Conservation (phyloP, 352 stramenopile genomes). For the Pythium utonaiense region DNA sequence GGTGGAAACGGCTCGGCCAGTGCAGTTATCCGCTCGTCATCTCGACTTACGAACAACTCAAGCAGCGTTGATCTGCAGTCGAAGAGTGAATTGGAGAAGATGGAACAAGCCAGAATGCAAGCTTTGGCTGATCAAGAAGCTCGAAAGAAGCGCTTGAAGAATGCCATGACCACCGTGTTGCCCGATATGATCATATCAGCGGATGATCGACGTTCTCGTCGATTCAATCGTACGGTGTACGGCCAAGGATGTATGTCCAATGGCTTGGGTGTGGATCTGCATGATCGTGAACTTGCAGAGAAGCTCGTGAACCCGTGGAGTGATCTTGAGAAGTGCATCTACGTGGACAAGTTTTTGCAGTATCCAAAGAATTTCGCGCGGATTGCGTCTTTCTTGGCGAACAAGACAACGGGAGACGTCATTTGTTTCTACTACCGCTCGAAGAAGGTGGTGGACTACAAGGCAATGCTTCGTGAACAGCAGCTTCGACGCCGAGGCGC, state of each 20-base stretch:
- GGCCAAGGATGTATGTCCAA: conserved; percentile 65
- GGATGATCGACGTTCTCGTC: conserved; percentile 46
- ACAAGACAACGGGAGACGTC: conserved; percentile 96
- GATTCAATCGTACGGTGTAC: conserved; percentile 50
- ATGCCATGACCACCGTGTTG: conserved; percentile 76
- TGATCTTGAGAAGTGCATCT: conserved; percentile 99
- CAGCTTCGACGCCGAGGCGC: conserved; percentile 77
- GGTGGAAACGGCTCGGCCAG: conserved; percentile 22
- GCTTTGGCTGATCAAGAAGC: conserved; percentile 77
- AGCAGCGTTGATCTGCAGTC: conserved; percentile 59
- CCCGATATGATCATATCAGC: conserved; percentile 78
- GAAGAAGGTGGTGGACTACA: conserved; percentile 98
- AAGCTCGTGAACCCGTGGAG: conserved; percentile 95
- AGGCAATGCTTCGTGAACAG: conserved; percentile 89
- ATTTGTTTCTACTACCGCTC: conserved; percentile 98
- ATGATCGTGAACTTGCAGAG: conserved; percentile 59
- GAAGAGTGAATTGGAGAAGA: conserved; percentile 75
- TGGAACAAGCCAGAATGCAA: conserved; percentile 76
- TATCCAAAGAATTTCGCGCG: conserved; percentile 98
- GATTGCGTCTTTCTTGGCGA: conserved; percentile 92
- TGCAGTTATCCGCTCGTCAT: conserved; percentile 66
- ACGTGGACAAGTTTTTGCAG: conserved; percentile 98
- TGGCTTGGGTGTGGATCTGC: conserved; percentile 58
- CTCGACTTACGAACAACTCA: conserved; percentile 84
- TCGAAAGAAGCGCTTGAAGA: conserved; percentile 79